phyloP scores from a whole-genome alignment of 2,329 filamentous ascomycete species.

The Colletotrichum sp. region DNA sequence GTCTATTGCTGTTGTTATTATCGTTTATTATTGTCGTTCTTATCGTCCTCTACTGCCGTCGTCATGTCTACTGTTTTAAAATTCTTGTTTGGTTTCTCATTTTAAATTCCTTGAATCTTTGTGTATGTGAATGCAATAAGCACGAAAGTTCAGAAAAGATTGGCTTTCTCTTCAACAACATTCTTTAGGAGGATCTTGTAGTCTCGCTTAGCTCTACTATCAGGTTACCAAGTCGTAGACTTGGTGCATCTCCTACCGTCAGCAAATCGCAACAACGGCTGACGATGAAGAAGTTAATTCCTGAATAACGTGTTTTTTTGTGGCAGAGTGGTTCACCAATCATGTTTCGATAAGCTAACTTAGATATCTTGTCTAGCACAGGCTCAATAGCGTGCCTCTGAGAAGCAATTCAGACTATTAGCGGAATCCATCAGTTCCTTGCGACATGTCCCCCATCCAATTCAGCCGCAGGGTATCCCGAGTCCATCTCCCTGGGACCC shows the following conservation, averaged over 20 bases:
- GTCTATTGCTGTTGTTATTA: neutral
- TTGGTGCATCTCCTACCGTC: neutral
- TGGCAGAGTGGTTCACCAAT: neutral
- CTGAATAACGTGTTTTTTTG: neutral
- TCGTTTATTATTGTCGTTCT: neutral
- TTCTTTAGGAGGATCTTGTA: neutral
- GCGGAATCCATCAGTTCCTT: neutral
- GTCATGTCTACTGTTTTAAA: neutral
- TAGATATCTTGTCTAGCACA: neutral
- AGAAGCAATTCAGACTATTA: neutral
- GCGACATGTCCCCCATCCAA: neutral
- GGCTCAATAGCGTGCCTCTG: neutral
- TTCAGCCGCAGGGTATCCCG: neutral
- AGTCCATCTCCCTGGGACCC: neutral
- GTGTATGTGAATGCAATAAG: too few relatives aligned
- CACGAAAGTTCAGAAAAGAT: neutral
- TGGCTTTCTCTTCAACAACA: accelerated
- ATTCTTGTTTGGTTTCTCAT: neutral
- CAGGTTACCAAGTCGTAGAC: neutral
- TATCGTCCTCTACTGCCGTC: neutral
- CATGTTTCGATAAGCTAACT: neutral
- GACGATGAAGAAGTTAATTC: neutral
- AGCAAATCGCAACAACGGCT: neutral
- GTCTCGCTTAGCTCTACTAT: neutral
- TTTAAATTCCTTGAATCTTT: too few relatives aligned